These are phyloP conservation scores for Amaranthus cruentus DNA, from an alignment of 148 eudicot genomes.

Conservation along the genomic window DNA sequence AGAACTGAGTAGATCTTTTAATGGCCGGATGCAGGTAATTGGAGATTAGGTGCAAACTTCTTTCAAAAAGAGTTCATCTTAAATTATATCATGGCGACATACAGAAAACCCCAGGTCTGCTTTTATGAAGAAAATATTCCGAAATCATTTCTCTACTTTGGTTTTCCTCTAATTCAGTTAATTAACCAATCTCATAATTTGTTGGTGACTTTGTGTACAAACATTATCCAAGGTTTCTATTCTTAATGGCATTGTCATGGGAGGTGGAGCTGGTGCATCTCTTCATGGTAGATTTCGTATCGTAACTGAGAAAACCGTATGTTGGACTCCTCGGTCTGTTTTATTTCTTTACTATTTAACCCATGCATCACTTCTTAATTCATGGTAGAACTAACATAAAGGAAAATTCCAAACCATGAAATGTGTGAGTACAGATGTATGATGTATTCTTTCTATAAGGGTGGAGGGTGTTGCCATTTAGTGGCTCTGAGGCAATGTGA, in stretches of 20 bases:
- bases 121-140: not conserved
- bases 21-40: slow-evolving; percentile 46
- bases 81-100: slow-evolving; percentile 81
- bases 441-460: not conserved
- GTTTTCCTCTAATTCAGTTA: not conserved
- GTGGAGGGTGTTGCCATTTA: not conserved
- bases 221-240: slow-evolving; percentile 64
- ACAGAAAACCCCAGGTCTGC: slow-evolving; percentile 74
- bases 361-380: not conserved
- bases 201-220: slow-evolving; percentile 12
- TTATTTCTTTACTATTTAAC: not conserved
- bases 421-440: not conserved
- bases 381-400: not conserved
- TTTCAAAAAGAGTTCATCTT: slow-evolving; percentile 57
- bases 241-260: slow-evolving; percentile 92
- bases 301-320: slow-evolving; percentile 90
- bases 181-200: not conserved
- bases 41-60: slow-evolving; percentile 65
- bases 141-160: not conserved
- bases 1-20: slow-evolving; percentile 1
- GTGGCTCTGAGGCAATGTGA: not conserved
- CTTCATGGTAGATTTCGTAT: slow-evolving; percentile 91
- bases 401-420: no score
- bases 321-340: slow-evolving; percentile 2
- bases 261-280: slow-evolving; percentile 94